Evolutionary conservation across 768 basidiomycete species (phyloP).

Genomic region (Boletus rufocinnamomeus): DNA sequence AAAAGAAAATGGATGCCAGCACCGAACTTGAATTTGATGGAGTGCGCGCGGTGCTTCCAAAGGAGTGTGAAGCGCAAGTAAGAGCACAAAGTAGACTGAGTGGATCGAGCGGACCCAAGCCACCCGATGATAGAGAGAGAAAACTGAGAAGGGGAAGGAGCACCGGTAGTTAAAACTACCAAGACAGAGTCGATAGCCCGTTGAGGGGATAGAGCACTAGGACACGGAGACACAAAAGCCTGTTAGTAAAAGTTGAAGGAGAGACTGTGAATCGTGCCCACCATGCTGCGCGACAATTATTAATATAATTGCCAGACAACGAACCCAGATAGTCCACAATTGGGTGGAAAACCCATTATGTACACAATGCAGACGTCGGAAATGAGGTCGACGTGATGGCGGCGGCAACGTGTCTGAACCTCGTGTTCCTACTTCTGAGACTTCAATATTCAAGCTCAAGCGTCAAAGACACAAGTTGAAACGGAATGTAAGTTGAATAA

Average conservation of each 20-base stretch:
- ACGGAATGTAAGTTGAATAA: not conserved
- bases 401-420: conserved; percentile 25
- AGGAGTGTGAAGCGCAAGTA: conserved; percentile 16
- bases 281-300: conserved; percentile 15
- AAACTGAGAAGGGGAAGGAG: conserved; percentile 1
- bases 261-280: conserved; percentile 18
- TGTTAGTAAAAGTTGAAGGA: conserved; percentile 12
- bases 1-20: not conserved
- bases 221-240: not conserved
- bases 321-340: conserved; percentile 13
- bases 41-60: conserved; percentile 8
- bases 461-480: not conserved
- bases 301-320: conserved; percentile 10
- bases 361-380: conserved; percentile 22
- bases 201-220: not conserved
- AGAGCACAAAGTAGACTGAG: conserved; percentile 2
- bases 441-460: not conserved
- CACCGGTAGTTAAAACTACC: not conserved
- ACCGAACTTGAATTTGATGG: conserved; percentile 1
- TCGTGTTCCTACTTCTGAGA: not conserved
- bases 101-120: conserved; percentile 7
- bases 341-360: conserved; percentile 9
- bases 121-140: conserved; percentile 9
- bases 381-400: conserved; percentile 19
- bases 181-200: conserved; percentile 2